Evolutionary conservation across 495 filamentous ascomycete species (phyloP), one percentile per base, ranked within the genome.

Genomic region (Hypoxylon crocopeplum): DNA sequence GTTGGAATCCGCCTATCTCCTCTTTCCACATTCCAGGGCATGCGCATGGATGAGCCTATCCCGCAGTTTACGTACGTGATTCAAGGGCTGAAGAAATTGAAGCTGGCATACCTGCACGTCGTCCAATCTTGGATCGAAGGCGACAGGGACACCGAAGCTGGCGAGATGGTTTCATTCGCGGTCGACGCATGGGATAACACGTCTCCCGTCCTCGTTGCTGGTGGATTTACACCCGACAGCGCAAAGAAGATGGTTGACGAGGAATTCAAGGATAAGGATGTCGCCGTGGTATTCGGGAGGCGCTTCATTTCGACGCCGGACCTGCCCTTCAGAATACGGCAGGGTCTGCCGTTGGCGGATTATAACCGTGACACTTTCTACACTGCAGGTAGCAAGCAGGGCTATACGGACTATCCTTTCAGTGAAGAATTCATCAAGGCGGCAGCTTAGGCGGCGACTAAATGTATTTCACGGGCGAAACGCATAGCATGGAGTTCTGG

Each of bases 231-330:
- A 2, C 2, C 60, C 2, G 47, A 54, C 1, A 48, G 70, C 44
- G 82, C 78, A 13, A 63, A 56, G 42, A 62, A 71, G 40, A 69
- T 79, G 1, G 79, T 81, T 3, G 81, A 85, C 59, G 69, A 74
- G 21, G 63, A 79, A 15, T 83, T 84, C 55, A 68, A 70, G 58
- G 78, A 80, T 13, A 70, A 71, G 45, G 77, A 86, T 30, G 68
- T 79, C 15, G 58, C 74, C 2, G 55, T 82, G 24, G 81, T 77
- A 0, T 85, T 86, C 68, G 87, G 86, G 3, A 66, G 83, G 20
- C 76, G 70, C 20, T 91, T 84, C 49, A 86, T 86, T 20, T 75
- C 84, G 37, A 90, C 86, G 48, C 88, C 88, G 4, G 88, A 92
- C 67, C 66, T 92, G 45, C 75, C 80, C 3, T 88, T 80, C 63